phyloP scores from a whole-genome alignment of 331 rosid species.

The Stylosanthes scabra region DNA sequence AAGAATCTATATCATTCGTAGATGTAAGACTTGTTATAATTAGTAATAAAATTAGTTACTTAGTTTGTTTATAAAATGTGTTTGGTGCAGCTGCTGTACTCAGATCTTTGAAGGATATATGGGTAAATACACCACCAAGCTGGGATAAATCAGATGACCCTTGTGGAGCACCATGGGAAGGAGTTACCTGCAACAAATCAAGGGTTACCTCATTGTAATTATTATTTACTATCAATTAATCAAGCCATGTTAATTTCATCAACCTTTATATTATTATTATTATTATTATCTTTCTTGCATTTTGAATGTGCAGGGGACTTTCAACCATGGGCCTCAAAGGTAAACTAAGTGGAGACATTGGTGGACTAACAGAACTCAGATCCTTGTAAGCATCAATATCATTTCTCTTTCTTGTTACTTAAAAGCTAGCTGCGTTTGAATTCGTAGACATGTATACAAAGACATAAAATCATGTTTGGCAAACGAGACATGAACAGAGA shows the following conservation, averaged over 20 bases:
- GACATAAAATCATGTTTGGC: no score
- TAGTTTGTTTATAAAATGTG: not conserved
- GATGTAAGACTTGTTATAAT: no score
- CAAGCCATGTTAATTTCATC: not conserved
- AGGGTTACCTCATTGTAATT: constrained; percentile 83
- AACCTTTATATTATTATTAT: constrained; percentile 2
- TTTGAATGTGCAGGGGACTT: constrained; percentile 58
- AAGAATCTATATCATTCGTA: no score
- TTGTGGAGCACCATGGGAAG: constrained; percentile 88
- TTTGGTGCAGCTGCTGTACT: constrained; percentile 62
- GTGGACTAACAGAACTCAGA: constrained; percentile 68
- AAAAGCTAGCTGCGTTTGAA: not conserved
- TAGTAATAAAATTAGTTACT: not conserved
- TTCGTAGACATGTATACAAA: no score
- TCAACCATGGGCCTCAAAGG: constrained; percentile 76
- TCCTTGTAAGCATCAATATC: constrained; percentile 66
- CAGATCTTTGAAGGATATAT: constrained; percentile 55
- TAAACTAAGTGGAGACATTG: constrained; percentile 72
- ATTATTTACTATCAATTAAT: constrained; percentile 2
- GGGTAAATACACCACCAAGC: constrained; percentile 82
- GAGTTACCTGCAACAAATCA: constrained; percentile 77
- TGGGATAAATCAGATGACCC: constrained; percentile 83
- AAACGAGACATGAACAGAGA: no score
- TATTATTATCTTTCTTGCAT: not conserved
- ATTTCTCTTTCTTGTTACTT: constrained; percentile 15